Base-by-base conservation (phyloP, 345 rosid genomes). In the Murraya koenigii region DNA sequence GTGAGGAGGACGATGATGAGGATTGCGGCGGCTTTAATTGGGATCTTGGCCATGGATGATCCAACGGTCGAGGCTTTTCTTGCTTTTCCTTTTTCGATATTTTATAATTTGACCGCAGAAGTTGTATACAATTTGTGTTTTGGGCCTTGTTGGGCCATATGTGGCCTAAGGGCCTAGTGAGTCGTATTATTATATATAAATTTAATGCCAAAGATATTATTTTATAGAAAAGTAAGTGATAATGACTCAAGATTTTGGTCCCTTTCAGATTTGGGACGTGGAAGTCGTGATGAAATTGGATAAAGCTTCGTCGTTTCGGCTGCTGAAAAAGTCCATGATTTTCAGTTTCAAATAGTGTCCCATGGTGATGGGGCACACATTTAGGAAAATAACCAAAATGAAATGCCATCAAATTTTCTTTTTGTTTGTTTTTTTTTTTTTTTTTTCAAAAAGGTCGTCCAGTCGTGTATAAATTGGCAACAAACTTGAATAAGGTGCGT, bases 11-110 rank as follows among this genome's bases (percentile, higher is more conserved):
- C 38, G 79, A 84, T 20, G 81, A 85, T 75, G 82, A 86, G 58
- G 15, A 67, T 41, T 4, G 75, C 28, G 44, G 79, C 80, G 71
- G 78, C 83, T 36, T 75, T 63, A 14, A 64, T 79, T 1, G 60
- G 55, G 55, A 66, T 78, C 55, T 75, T 80, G 70, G 83, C 85
- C 91, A 86, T 87, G 30, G 84, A 58, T 38, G 68, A 64, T 65
- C 47, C 39, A 13, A 25, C 58, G 52, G 72, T 41, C 20, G 25
- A 63, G 38, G n/a, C 49, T 20, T 10, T 44, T 44, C 49, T 15
- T 23, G 2, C 1, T 13, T 15, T 49, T 69, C 38, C 39, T 64
- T 17, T 64, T 64, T 64, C 38, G 10, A 58, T 3, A 20, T 20
- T 58, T 58, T 3, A 20, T 66, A 39, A 19, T 41, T 41, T 3